These are phyloP conservation scores for Aspergillus eucalypticola DNA, from an alignment of 2,329 filamentous ascomycete genomes.

Conservation along the genomic window DNA sequence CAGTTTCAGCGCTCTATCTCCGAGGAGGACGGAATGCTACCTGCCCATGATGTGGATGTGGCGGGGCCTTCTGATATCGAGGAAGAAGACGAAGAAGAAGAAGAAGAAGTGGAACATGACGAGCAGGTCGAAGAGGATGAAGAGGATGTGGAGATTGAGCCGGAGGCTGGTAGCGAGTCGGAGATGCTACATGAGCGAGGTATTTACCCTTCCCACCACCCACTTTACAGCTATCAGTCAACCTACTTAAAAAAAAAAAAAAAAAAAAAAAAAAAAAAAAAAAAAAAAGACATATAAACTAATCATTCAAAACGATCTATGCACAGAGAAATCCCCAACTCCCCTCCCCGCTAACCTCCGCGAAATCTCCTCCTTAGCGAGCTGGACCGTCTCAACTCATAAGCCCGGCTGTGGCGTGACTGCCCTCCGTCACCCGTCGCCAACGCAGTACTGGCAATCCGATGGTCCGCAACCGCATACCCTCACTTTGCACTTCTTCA, in stretches of 20 bases:
- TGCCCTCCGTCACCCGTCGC: constrained; percentile 60
- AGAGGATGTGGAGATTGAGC: constrained; percentile 15
- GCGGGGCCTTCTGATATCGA: background rate
- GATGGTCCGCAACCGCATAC: constrained; percentile 66
- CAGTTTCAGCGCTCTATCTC: background rate
- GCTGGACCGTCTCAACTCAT: constrained; percentile 63
- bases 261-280: too few species aligned
- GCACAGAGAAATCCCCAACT: constrained; percentile 36
- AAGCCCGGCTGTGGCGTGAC: constrained; percentile 64
- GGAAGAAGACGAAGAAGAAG: background rate
- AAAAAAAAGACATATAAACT: background rate
- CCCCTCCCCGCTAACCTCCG: constrained; percentile 51
- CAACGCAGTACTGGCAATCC: constrained; percentile 64
- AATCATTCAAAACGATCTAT: too few species aligned
- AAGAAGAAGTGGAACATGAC: background rate
- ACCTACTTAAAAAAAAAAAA: background rate
- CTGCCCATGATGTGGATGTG: background rate
- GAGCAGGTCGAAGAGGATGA: constrained; percentile 19
- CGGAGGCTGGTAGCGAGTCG: background rate
- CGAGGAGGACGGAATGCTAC: background rate
- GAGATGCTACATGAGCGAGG: constrained; percentile 40
- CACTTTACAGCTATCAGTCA: background rate
- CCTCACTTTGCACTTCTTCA: constrained; percentile 63
- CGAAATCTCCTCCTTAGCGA: constrained; percentile 66
- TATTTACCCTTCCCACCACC: constrained; percentile 13